A percentile compares a stretch with the other conserved stretches of the same genome.
phyloP scores from a whole-genome alignment of 108 stramenopile genomes.

The Skeletonema marinoi region DNA sequence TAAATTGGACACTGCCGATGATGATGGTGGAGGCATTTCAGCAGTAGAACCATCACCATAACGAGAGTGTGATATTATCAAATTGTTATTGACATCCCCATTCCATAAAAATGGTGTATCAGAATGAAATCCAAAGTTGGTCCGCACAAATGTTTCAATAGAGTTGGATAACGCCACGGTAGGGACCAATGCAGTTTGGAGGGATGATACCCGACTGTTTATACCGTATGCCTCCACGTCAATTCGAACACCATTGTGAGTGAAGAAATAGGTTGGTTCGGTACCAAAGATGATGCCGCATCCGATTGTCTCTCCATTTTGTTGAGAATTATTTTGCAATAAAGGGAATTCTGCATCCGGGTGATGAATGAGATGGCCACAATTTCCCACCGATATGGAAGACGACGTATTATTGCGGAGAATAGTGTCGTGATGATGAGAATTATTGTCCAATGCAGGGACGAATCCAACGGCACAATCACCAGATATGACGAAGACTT shows the following conservation, averaged over 20 bases:
- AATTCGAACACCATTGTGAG: background rate
- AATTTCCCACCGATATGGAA: background rate
- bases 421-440: background rate
- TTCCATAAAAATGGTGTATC: background rate
- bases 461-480: background rate
- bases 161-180: background rate
- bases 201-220: background rate
- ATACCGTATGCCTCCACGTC: background rate
- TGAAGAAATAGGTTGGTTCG: background rate
- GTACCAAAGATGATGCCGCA: background rate
- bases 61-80: background rate
- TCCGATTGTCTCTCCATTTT: background rate
- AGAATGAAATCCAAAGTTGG: background rate
- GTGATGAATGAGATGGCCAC: background rate
- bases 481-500: background rate
- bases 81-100: background rate
- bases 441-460: constrained; percentile 1
- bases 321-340: background rate
- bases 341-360: background rate
- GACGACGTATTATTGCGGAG: background rate
- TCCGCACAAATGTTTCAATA: background rate
- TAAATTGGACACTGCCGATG: background rate
- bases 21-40: background rate
- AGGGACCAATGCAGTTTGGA: background rate
- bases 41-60: background rate